phyloP scores from a whole-genome alignment of 2,329 filamentous ascomycete species.

The Aspergillus glaucus region DNA sequence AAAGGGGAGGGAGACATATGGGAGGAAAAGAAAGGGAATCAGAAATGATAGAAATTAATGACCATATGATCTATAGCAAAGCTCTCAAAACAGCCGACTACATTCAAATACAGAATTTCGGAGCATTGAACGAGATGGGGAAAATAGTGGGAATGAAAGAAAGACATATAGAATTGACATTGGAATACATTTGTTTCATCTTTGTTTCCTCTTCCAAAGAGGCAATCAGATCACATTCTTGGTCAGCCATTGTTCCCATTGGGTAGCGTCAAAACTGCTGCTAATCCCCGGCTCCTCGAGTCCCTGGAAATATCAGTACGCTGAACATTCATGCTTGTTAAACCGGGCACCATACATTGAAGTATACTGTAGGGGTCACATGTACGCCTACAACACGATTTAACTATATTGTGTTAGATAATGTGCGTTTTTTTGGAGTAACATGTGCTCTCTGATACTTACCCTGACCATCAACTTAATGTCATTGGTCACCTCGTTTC shows the following conservation, averaged over 20 bases:
- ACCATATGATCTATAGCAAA: background rate
- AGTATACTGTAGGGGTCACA: conserved; percentile 83
- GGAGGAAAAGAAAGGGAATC: background rate
- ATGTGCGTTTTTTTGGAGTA: background rate
- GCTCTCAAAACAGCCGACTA: no score
- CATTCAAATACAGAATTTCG: no score
- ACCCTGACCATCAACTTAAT: conserved; percentile 79
- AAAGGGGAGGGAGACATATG: background rate
- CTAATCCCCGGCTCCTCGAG: conserved; percentile 73
- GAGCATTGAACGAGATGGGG: no score
- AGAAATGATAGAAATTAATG: background rate
- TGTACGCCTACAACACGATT: conserved; percentile 74
- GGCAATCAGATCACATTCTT: conserved; percentile 51
- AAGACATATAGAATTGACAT: no score
- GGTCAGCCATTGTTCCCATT: conserved; percentile 80
- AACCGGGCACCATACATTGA: conserved; percentile 52
- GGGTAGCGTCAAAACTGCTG: conserved; percentile 68
- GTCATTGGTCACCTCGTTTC: conserved; percentile 78
- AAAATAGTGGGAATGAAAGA: no score
- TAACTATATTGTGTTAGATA: conserved; percentile 29
- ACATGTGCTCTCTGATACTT: conserved; percentile 7
- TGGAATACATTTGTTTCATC: no score
- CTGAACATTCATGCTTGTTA: background rate
- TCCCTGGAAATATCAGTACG: conserved; percentile 38
- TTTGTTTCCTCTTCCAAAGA: background rate